phyloP scores from a whole-genome alignment of 2,329 filamentous ascomycete species.

The Neocatenulostroma microsporum region DNA sequence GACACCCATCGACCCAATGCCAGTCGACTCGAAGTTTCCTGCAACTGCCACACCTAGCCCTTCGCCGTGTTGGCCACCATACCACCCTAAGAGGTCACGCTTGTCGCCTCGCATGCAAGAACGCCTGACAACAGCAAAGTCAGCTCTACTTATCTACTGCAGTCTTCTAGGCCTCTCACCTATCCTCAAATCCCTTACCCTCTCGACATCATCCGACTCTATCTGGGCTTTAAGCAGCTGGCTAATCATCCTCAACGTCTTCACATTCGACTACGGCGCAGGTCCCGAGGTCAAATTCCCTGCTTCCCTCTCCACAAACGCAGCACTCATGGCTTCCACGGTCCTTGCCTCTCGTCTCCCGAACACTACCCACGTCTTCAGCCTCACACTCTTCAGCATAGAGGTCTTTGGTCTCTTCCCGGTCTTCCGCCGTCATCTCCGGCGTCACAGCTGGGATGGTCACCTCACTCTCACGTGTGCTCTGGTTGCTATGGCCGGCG shows the following conservation, averaged over 20 bases:
- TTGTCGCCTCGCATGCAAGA: constrained; percentile 52
- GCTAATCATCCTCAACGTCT: constrained; percentile 89
- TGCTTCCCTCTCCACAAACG: constrained; percentile 80
- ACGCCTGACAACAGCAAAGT: constrained; percentile 76
- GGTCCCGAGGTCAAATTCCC: constrained; percentile 56
- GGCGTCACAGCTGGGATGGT: constrained; percentile 71
- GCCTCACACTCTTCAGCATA: constrained; percentile 88
- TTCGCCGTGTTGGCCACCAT: no score
- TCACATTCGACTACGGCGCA: constrained; percentile 94
- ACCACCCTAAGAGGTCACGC: constrained; percentile 30
- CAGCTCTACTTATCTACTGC: constrained; percentile 84
- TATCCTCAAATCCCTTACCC: constrained; percentile 92
- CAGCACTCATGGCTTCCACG: constrained; percentile 90
- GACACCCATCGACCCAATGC: constrained; percentile 19
- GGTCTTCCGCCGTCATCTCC: constrained; percentile 86
- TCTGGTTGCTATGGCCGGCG: constrained; percentile 71
- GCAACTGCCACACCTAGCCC: no score
- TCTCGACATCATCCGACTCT: constrained; percentile 82
- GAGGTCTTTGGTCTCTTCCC: constrained; percentile 96
- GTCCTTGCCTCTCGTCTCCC: constrained; percentile 85
- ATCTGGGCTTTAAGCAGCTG: constrained; percentile 97
- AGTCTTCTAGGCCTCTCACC: constrained; percentile 86
- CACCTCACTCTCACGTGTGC: constrained; percentile 69
- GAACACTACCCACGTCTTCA: constrained; percentile 89
- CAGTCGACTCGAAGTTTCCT: no score